Conservation (phyloP, 176 grass and related monocot genomes). For the Coix lacrymajobi region DNA sequence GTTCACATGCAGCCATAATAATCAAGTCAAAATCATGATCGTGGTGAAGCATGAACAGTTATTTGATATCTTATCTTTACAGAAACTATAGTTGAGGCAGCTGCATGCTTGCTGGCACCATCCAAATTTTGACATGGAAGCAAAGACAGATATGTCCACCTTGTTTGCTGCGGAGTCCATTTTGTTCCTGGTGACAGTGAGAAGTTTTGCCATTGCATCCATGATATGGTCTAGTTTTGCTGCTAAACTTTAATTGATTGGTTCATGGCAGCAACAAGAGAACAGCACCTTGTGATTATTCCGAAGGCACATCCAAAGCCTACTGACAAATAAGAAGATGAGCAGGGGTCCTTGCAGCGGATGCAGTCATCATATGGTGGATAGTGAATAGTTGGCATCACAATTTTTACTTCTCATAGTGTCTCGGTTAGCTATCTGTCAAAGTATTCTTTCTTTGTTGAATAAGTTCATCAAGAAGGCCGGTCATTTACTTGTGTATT, state of each 20-base stretch:
- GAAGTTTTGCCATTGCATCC: constrained; percentile 11
- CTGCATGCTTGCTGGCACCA: constrained; percentile 14
- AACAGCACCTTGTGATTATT: constrained; percentile 17
- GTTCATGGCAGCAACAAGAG: not conserved
- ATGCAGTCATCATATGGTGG: constrained; percentile 13
- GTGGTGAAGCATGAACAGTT: constrained; percentile 13
- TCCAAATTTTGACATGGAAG: constrained; percentile 30
- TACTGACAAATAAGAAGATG: constrained; percentile 26
- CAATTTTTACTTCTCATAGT: constrained; percentile 11
- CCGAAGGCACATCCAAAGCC: not conserved
- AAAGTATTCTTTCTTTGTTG: constrained; percentile 22
- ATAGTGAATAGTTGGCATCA: constrained; percentile 24
- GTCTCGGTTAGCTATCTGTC: constrained; percentile 16
- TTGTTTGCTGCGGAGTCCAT: constrained; percentile 2
- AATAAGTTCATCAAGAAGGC: constrained; percentile 36
- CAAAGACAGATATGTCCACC: not conserved
- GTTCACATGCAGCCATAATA: constrained; percentile 24
- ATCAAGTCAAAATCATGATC: constrained; percentile 26
- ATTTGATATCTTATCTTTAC: constrained; percentile 32
- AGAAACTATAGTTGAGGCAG: constrained; percentile 25
- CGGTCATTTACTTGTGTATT: constrained; percentile 19
- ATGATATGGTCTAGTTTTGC: constrained; percentile 14
- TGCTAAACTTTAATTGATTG: not conserved
- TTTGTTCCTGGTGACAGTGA: constrained; percentile 17
- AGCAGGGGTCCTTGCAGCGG: not conserved